Percentiles rank a stretch among this genome's conserved stretches.
Conservation (phyloP, 2,329 filamentous ascomycete genomes). For the Huntiella savannae region DNA sequence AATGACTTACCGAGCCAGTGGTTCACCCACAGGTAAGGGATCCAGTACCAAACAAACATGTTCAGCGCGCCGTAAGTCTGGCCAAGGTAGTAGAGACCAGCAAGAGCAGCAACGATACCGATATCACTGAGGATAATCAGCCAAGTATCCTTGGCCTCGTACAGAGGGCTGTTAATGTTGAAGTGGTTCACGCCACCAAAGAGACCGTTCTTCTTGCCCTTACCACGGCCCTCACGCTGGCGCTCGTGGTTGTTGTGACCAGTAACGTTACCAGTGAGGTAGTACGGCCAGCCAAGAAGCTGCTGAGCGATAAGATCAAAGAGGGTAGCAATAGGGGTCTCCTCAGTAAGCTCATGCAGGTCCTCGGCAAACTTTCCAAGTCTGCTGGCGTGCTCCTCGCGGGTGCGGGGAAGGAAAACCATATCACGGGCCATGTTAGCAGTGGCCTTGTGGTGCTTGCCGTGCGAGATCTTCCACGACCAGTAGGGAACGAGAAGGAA, state of each 20-base stretch:
- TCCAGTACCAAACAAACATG: constrained; percentile 81
- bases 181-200: constrained; percentile 86
- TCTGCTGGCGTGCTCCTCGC: constrained; percentile 58
- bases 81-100: constrained; percentile 47
- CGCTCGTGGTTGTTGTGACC: constrained; percentile 88
- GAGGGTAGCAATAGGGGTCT: constrained; percentile 74
- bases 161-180: constrained; percentile 69
- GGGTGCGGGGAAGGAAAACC: constrained; percentile 93
- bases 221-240: constrained; percentile 81
- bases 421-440: constrained; percentile 96
- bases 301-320: constrained; percentile 64
- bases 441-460: constrained; percentile 98
- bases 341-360: constrained; percentile 75
- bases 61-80: constrained; percentile 69
- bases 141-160: constrained; percentile 77
- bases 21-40: constrained; percentile 95
- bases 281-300: constrained; percentile 81
- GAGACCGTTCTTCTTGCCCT: constrained; percentile 74
- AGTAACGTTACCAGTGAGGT: constrained; percentile 79
- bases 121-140: constrained; percentile 75
- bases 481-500: constrained; percentile 87
- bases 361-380: constrained; percentile 62
- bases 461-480: constrained; percentile 98
- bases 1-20: constrained; percentile 78
- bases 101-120: constrained; percentile 46